Evolutionary conservation across 1,139 yeast species (phyloP), one percentile per base, ranked within the genome.

Genomic region (Komagataea norvegica): DNA sequence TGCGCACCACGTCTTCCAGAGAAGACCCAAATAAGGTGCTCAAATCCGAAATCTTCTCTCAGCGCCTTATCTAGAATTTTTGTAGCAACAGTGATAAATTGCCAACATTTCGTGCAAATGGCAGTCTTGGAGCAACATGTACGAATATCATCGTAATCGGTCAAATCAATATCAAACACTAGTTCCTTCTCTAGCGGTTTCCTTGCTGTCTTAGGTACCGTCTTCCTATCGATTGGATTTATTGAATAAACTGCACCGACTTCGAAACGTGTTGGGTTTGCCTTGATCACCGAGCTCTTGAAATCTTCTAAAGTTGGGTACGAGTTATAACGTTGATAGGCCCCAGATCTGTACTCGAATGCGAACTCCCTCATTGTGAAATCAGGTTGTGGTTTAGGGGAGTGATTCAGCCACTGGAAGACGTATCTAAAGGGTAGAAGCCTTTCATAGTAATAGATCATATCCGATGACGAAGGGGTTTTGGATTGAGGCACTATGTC

Each of bases 1-100:
- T 91, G 99, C 19, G 95, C 96, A 60, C 99, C 99, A 72, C 99
- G 84, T 68, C 99, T 81, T 33, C 99, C 99, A 0, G 96, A 87
- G 57, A 87, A 91, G 3, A 91, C 96, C 98, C 98, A 91, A 33
- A 91, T 67, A 56, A 88, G 67, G 58, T 87, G 81, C 40, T 79
- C 65, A 60, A 87, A 89, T 1, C 96, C 97, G 62, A 93, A 91
- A 60, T 91, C 98, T 35, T 87, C 86, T 40, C 76, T 66, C 40
- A 91, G 66, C 0, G 95, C 82, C 2, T 62, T 56, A 42, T 85
- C 88, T 43, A 93, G 65, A 31, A 89, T 77, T 51, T 78, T 72
- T 41, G 89, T 75, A 2, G 97, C 96, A 18, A 88, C 77, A n/a
- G 85, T 79, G 46, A 91, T 86, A 56, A 88, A 91, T 46, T 77